A percentile compares a stretch with the other conserved stretches of the same genome.
These are phyloP conservation scores for Trichophaea hybrida DNA, from an alignment of 2,329 filamentous ascomycete species.

Conservation along the genomic window DNA sequence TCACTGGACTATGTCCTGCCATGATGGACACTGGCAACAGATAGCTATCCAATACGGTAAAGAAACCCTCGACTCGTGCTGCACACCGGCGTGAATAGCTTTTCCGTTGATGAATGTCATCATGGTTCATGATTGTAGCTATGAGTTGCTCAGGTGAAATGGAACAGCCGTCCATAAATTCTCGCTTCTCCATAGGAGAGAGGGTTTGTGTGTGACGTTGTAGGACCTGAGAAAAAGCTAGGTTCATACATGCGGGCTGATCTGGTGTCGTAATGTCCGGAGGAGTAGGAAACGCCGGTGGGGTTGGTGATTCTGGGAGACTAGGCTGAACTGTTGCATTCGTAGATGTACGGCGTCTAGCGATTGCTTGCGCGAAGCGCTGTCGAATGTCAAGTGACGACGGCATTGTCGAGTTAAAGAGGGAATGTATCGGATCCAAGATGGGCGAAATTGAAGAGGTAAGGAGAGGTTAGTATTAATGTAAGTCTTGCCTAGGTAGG, in stretches of 20 bases:
- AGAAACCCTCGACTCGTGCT: background rate
- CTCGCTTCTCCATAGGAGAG: background rate
- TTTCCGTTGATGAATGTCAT: background rate
- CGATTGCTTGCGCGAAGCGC: too few relatives aligned
- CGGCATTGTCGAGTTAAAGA: too few relatives aligned
- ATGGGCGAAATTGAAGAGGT: too few relatives aligned
- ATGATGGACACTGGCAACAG: constrained; percentile 1
- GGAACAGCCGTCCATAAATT: background rate
- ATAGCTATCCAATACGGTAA: constrained; percentile 2
- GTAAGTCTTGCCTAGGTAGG: too few relatives aligned
- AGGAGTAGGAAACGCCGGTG: too few relatives aligned
- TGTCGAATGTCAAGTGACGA: too few relatives aligned
- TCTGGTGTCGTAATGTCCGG: too few relatives aligned
- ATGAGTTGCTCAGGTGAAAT: background rate
- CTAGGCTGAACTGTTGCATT: too few relatives aligned
- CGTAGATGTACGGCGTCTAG: too few relatives aligned
- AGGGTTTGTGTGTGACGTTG: background rate
- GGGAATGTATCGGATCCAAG: too few relatives aligned
- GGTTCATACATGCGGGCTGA: background rate
- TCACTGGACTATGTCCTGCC: background rate
- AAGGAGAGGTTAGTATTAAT: too few relatives aligned
- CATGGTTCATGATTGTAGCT: background rate
- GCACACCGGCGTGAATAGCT: background rate
- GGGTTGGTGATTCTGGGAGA: too few relatives aligned
- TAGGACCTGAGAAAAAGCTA: background rate